Conservation (phyloP, 345 rosid genomes). For the Pistacia atlantica region DNA sequence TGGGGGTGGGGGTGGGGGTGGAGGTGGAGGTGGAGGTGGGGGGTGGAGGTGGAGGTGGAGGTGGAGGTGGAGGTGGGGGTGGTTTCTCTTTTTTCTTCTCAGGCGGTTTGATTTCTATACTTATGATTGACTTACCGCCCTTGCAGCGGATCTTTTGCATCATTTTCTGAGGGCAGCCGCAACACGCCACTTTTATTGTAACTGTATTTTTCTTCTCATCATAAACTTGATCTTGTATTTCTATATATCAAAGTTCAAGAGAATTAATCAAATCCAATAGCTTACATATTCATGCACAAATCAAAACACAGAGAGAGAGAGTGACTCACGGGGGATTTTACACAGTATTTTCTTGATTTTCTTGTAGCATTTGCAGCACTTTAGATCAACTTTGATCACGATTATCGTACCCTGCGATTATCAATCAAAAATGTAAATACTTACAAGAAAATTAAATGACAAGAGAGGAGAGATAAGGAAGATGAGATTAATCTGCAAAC, state of each 20-base stretch:
- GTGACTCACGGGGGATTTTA: constrained; percentile 49
- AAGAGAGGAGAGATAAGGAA: too few relatives aligned
- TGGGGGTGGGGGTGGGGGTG: too few relatives aligned
- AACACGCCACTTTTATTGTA: constrained; percentile 68
- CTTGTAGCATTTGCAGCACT: constrained; percentile 57
- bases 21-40: too few relatives aligned
- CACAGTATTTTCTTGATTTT: constrained; percentile 73
- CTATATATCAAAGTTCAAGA: constrained; percentile 42
- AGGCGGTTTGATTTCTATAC: constrained; percentile 43
- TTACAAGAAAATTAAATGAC: too few relatives aligned
- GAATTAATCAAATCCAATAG: too few relatives aligned
- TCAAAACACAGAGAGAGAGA: neutral
- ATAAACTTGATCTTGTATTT: constrained; percentile 61
- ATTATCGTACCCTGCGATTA: constrained; percentile 39
- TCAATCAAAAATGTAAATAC: too few relatives aligned
- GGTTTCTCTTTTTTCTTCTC: constrained; percentile 27
- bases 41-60: too few relatives aligned
- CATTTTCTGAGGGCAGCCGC: constrained; percentile 69
- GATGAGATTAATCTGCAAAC: too few relatives aligned
- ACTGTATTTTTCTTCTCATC: constrained; percentile 72
- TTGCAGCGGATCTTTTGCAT: constrained; percentile 58
- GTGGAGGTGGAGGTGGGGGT: too few relatives aligned
- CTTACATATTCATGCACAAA: too few relatives aligned
- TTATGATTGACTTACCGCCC: constrained; percentile 53
- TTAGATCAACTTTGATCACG: constrained; percentile 70